A percentile compares a stretch with the other conserved stretches of the same genome.
These are phyloP conservation scores for Rhynchosporium agropyri DNA, from an alignment of 2,329 filamentous ascomycete species.

Conservation along the genomic window DNA sequence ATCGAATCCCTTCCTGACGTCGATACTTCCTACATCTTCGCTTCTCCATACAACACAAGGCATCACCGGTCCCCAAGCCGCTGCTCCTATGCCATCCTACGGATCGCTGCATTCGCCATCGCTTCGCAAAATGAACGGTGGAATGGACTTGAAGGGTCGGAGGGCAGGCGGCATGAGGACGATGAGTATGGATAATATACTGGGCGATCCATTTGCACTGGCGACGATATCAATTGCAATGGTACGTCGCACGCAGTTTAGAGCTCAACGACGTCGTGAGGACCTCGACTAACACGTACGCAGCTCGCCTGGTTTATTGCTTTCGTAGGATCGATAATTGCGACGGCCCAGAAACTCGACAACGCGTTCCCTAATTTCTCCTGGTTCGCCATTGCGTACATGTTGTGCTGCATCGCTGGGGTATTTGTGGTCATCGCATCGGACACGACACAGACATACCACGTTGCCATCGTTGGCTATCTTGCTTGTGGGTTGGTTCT, in stretches of 20 bases:
- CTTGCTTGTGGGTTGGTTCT: constrained; percentile 81
- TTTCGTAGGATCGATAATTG: constrained; percentile 83
- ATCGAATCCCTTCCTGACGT: constrained; percentile 30
- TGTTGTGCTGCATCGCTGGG: constrained; percentile 78
- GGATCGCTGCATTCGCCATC: constrained; percentile 73
- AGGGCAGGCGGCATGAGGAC: constrained; percentile 54
- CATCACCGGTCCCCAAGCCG: constrained; percentile 24
- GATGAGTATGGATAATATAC: constrained; percentile 83
- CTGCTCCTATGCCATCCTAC: constrained; percentile 67
- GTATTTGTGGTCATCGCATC: constrained; percentile 82
- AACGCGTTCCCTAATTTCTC: constrained; percentile 76
- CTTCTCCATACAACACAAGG: constrained; percentile 12
- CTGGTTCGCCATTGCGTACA: constrained; percentile 90
- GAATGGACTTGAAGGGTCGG: constrained; percentile 56
- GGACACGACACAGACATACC: constrained; percentile 83
- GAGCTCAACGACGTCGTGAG: neutral
- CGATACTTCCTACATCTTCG: constrained; percentile 26
- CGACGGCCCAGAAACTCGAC: constrained; percentile 53
- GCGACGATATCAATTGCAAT: constrained; percentile 90
- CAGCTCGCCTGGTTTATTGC: constrained; percentile 95
- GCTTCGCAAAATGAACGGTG: constrained; percentile 78
- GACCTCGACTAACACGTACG: constrained; percentile 27
- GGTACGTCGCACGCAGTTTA: constrained; percentile 56
- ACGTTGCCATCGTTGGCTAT: constrained; percentile 89
- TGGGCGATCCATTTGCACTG: constrained; percentile 94